Conservation (phyloP, 176 grass and related monocot species). For the Triticum monococcum region DNA sequence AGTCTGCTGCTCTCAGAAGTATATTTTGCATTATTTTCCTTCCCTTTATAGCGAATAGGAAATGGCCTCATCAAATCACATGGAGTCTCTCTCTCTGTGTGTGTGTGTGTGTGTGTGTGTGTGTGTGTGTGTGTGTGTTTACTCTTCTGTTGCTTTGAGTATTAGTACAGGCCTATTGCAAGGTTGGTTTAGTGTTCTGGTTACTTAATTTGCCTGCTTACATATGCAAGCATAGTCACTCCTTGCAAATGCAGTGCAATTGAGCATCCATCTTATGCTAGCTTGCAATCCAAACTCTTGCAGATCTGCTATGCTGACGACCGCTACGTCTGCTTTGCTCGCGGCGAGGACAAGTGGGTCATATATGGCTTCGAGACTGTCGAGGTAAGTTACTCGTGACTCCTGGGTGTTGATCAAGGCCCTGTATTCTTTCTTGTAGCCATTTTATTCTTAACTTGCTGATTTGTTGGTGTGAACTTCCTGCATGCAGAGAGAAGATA, state of each 20-base stretch:
- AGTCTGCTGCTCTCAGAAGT: not conserved
- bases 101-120: not conserved
- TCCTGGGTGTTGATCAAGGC: not conserved
- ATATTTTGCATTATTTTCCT: not conserved
- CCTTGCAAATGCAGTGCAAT: not conserved
- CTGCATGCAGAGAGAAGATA: slow-evolving; percentile 4
- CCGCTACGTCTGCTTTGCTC: slow-evolving; percentile 17
- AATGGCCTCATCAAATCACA: not conserved
- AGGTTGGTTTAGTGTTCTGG: not conserved
- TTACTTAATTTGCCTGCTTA: not conserved
- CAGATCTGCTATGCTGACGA: slow-evolving; percentile 15
- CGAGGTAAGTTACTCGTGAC: not conserved
- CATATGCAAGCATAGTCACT: not conserved
- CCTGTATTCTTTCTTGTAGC: not conserved
- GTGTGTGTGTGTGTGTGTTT: not conserved
- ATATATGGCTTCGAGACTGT: slow-evolving; percentile 6
- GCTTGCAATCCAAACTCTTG: not conserved
- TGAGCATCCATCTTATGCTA: not conserved
- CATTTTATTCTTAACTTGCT: not conserved
- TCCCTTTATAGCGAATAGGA: not conserved
- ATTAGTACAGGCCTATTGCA: not conserved
- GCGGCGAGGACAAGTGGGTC: slow-evolving; percentile 17
- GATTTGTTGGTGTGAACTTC: not conserved
- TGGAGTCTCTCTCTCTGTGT: too few species aligned
- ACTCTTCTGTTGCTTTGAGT: not conserved